Evolutionary conservation across 306 rosid species (phyloP), one percentile per base, ranked within the genome.

Genomic region (Corylus heterophylla): DNA sequence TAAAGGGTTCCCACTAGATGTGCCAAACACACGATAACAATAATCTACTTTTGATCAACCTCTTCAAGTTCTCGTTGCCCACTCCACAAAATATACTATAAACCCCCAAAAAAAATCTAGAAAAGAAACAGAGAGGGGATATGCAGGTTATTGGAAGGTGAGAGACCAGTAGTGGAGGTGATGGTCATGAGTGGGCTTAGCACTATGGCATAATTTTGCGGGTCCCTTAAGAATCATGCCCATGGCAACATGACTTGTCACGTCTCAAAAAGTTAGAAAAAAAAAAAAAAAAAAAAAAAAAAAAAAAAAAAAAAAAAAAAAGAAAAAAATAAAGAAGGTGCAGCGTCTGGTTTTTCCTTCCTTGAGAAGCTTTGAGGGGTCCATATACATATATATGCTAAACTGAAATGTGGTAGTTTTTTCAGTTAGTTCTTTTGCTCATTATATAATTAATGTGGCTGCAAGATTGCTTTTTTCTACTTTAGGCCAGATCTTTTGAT

Each of bases 151-250:
- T 55, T 29, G 7, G 62, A 71, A 54, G 69, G 83, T 62, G 54
- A 80, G 71, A 69, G 80, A 66, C 73, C 67, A 45, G 84, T 87
- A 50, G 85, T 87, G 89, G 90, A 81, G 31, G 56, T 71, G 87
- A 84, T 83, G 89, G 86, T 84, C 74, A 54, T 81, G 78, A 88
- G 89, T 88, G 97, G 89, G 92, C 80, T 78, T 83, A 22, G 87
- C 97, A 92, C 90, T 83, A 54, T 22, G 56, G 48, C 80, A 69
- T 68, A 76, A 81, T 82, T 79, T 79, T 85, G 89, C 82, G 88
- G 93, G 91, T 49, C 93, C 90, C n/a, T 8, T 66, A 68, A 84
- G 92, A 91, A 89, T 86, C 90, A 87, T 87, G 84, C 77, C 77
- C 82, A 52, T 51, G 73, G 49, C 86, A 63, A 68, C 31, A 66